Base-by-base conservation (phyloP, 2,329 filamentous ascomycete species). In the Dothideomycetidae sp. region DNA sequence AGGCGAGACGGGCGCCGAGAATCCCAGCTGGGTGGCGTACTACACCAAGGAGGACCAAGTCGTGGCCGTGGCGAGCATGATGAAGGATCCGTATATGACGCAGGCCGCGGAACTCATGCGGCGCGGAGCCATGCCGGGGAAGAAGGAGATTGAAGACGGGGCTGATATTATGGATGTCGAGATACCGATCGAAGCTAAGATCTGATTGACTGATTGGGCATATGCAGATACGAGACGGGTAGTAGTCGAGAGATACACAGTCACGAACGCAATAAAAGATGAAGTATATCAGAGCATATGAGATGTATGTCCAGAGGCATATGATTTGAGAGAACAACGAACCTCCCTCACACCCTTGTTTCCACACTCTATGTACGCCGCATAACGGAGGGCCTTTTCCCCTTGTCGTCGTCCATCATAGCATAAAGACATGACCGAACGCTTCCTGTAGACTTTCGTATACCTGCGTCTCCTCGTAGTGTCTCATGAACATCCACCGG, bases 11-110 rank as follows among this genome's bases (percentile, higher is more conserved):
- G 77, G 76, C 3, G 74, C 55, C 4, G 62, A 64, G 40, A 54
- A 54, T 35, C 73, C 73, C 42, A 85, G 84, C 53, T 98, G 93
- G 53, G 76, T 79, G 4, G 88, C 84, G 0, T 98, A 82, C 60
- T 98, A 94, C 56, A 78, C 75, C 37, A 80, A 81, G 55, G 85
- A 80, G 2, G 82, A 96, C 36, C 80, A 75, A 0, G 77, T 94
- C 1, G 81, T 94, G 10, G 90, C 90, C 0, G 81, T 94, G 50
- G 84, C 84, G 0, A 88, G 74, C 41, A 94, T 94, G 84, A 78
- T 79, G 46, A 76, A 75, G 61, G 90, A 98, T 56, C 90, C 90
- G 0, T 72, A 81, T 39, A 85, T 93, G 79, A 62, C 63, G 2
- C 83, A 94, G 61, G 71, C 71, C 36, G 80, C 81, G 1, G 83